phyloP scores from a whole-genome alignment of 2,329 filamentous ascomycete species.

The Alternaria sp. region DNA sequence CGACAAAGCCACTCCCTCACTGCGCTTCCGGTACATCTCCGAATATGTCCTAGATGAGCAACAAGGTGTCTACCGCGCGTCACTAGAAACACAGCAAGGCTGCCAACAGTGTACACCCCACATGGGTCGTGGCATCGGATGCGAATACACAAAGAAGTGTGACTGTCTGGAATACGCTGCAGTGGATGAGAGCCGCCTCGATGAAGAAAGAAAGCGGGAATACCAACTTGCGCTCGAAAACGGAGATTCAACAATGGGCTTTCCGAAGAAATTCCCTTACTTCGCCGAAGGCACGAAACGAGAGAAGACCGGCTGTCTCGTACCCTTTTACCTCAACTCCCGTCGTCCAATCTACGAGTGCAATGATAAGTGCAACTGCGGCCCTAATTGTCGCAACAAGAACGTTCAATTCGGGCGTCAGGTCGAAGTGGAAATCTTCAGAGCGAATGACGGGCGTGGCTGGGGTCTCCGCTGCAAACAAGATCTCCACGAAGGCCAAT shows the following conservation, averaged over 20 bases:
- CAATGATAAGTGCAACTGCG: slow-evolving; percentile 73
- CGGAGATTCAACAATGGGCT: slow-evolving; percentile 39
- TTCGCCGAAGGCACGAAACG: slow-evolving; percentile 44
- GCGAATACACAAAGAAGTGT: slow-evolving; percentile 69
- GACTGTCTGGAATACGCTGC: slow-evolving; percentile 71
- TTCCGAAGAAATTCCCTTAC: slow-evolving; percentile 69
- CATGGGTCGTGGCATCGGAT: slow-evolving; percentile 60
- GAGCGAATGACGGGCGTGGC: slow-evolving; percentile 69
- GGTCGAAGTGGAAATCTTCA: slow-evolving; percentile 77
- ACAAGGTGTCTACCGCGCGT: slow-evolving; percentile 65
- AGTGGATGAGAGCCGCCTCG: slow-evolving; percentile 51
- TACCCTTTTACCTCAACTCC: slow-evolving; percentile 52
- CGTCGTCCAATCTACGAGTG: slow-evolving; percentile 76
- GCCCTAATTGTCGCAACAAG: slow-evolving; percentile 70
- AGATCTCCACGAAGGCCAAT: slow-evolving; percentile 73
- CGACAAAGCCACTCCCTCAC: slow-evolving; percentile 62
- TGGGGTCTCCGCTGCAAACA: slow-evolving; percentile 76
- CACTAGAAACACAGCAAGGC: slow-evolving; percentile 69
- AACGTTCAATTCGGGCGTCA: slow-evolving; percentile 77
- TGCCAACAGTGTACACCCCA: slow-evolving; percentile 68
- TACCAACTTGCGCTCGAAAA: slow-evolving; percentile 26
- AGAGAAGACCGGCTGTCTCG: slow-evolving; percentile 38
- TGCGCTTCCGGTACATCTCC: slow-evolving; percentile 73
- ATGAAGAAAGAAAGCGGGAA: slow-evolving; percentile 25
- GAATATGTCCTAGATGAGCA: slow-evolving; percentile 60